Conservation (phyloP, 139 green algal genomes). For the Asterochloris sp. region DNA sequence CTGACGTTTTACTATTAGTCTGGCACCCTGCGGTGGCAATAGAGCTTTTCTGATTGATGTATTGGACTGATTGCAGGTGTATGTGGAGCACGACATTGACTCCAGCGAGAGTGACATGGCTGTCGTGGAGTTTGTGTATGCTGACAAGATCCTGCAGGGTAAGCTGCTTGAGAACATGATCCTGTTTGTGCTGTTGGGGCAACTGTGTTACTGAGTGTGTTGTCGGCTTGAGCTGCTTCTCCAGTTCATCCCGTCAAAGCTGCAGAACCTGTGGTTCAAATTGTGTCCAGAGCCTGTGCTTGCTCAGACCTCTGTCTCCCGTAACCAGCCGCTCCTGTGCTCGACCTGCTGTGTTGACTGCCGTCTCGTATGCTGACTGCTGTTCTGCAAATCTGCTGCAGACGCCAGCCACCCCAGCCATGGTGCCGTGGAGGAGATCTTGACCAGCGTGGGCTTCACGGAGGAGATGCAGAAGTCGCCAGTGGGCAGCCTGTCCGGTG, state of each 20-base stretch:
- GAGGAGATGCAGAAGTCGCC: constrained; percentile 83
- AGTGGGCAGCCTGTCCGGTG: constrained; percentile 76
- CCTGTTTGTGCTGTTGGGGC: background rate
- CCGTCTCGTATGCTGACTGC: constrained; percentile 68
- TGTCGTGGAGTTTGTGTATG: constrained; percentile 63
- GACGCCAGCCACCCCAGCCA: constrained; percentile 18
- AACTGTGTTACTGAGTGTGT: background rate
- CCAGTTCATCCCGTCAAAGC: background rate
- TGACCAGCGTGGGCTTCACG: constrained; percentile 82
- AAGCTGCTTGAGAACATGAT: background rate
- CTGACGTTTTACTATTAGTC: too few relatives aligned
- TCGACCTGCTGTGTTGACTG: constrained; percentile 80
- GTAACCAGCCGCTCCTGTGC: too few relatives aligned
- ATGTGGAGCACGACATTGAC: constrained; percentile 92
- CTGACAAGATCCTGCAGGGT: constrained; percentile 58
- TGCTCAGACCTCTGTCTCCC: too few relatives aligned
- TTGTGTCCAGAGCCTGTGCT: too few relatives aligned
- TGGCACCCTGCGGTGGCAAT: too few relatives aligned
- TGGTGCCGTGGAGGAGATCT: constrained; percentile 50
- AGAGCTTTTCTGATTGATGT: too few relatives aligned
- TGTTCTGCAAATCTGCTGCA: constrained; percentile 55
- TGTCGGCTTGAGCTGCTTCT: background rate
- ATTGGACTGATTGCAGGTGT: constrained; percentile 31
- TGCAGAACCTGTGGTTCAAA: background rate
- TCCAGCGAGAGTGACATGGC: constrained; percentile 53